A percentile compares a stretch with the other conserved stretches of the same genome.
These are phyloP conservation scores for Colletotrichum sp. DNA, from an alignment of 2,329 filamentous ascomycete species.

Conservation along the genomic window DNA sequence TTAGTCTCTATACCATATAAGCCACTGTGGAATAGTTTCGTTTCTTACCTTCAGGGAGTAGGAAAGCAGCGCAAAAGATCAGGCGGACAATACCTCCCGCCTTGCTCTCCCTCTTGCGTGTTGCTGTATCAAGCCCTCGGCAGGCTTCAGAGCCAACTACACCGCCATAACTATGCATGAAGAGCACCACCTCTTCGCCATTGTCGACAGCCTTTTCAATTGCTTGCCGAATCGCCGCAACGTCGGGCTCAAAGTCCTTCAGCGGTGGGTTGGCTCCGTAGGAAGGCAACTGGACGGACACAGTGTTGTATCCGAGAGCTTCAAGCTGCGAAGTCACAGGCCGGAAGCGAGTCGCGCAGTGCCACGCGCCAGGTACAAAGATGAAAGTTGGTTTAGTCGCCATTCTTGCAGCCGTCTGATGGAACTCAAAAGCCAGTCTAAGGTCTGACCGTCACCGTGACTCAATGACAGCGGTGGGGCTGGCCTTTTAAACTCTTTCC, in stretches of 20 bases:
- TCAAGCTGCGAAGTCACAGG: neutral
- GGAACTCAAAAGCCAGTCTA: neutral
- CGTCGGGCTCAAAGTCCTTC: conserved; percentile 25
- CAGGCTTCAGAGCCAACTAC: conserved; percentile 35
- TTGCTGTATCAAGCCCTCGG: conserved; percentile 31
- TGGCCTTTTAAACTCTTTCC: neutral
- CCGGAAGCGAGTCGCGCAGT: conserved; percentile 26
- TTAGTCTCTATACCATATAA: neutral
- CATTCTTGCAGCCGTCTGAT: neutral
- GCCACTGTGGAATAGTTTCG: accelerated
- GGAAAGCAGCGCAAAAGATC: conserved; percentile 21
- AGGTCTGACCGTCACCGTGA: neutral
- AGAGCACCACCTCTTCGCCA: conserved; percentile 40
- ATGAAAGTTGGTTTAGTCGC: conserved; percentile 35
- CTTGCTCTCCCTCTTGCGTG: conserved; percentile 29
- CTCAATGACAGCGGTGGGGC: neutral
- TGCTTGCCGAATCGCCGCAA: conserved; percentile 29
- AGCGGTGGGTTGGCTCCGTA: neutral
- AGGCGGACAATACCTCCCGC: conserved; percentile 36
- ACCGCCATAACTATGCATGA: conserved; percentile 45
- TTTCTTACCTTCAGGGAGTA: neutral
- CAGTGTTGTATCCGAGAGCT: neutral
- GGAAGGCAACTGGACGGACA: neutral
- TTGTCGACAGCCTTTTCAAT: conserved; percentile 36
- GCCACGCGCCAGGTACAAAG: conserved; percentile 55